Evolutionary conservation across 2,329 filamentous ascomycete species (phyloP).

Genomic region (Kalaharituber pfeilii): DNA sequence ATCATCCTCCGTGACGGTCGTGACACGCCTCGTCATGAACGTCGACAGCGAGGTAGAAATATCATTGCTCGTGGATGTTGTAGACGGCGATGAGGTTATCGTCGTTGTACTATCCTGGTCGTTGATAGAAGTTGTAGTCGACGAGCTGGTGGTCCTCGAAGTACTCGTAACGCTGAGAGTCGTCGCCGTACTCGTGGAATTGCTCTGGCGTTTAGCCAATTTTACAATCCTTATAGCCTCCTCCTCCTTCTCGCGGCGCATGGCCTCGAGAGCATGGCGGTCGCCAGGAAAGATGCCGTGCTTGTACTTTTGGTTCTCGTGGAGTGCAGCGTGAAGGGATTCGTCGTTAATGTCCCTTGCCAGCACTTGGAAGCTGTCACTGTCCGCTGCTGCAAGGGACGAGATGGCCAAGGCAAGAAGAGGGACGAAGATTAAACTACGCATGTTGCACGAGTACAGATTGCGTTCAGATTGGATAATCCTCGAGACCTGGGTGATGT

Average conservation of each 20-base stretch:
- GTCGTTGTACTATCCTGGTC: not conserved
- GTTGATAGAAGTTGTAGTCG: constrained; percentile 2
- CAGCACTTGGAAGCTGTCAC: constrained; percentile 36
- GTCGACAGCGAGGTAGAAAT: not conserved
- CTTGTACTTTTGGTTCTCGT: constrained; percentile 34
- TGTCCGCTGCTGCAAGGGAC: constrained; percentile 7
- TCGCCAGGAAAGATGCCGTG: constrained; percentile 52
- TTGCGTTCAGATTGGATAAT: no score
- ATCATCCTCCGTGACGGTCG: not conserved
- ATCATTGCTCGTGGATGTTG: constrained; percentile 1
- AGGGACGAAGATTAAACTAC: not conserved
- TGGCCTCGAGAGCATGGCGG: constrained; percentile 43
- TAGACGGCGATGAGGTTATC: not conserved
- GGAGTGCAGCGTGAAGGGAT: constrained; percentile 48
- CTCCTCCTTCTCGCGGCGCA: constrained; percentile 43
- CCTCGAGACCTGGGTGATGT: no score
- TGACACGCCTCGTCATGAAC: not conserved
- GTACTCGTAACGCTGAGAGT: not conserved
- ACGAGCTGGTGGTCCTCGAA: constrained; percentile 7
- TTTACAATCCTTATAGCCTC: constrained; percentile 46
- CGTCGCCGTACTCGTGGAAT: constrained; percentile 4
- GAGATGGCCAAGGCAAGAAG: not conserved
- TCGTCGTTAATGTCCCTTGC: constrained; percentile 40
- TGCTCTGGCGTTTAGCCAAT: constrained; percentile 43
- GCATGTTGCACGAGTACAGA: no score